Base-by-base conservation (phyloP, 2,329 filamentous ascomycete genomes). In the Corynespora cassiicola region DNA sequence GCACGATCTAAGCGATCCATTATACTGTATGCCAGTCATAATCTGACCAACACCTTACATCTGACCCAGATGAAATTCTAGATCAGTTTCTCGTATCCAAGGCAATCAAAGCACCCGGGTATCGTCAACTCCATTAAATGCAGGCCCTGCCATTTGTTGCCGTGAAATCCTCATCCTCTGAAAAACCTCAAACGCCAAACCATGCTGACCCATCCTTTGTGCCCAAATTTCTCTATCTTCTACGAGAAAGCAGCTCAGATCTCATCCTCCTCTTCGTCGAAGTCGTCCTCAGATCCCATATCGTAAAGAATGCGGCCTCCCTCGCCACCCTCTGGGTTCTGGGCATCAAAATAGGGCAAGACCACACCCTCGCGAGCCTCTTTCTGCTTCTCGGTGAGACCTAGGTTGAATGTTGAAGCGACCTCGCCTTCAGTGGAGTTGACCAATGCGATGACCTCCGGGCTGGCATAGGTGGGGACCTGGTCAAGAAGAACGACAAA, bases 211-310 rank as follows among this genome's bases (percentile, higher is more conserved):
- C n/a, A n/a, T n/a, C n/a, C n/a, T n/a, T n/a, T n/a, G n/a, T n/a
- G n/a, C n/a, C n/a, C n/a, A n/a, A n/a, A n/a, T n/a, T n/a, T 17
- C 9, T 15, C 32, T 14, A 25, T 4, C 6, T 7, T 23, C 32
- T 15, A 16, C 32, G 6, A n/a, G 6, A n/a, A 11, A n/a, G n/a
- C n/a, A n/a, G n/a, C n/a, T 60, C 45, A 91, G 52, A 92, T 90
- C 71, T 96, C 91, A 71, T 96, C 91, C 60, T 96, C 90, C 61
- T 95, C 90, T 42, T 95, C 91, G 55, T 96, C 91, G 71, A 96
- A 97, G 65, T 97, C 90, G 69, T 99, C 94, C 72, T 97, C 94
- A 47, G 84, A 81, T 2, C 91, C 92, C 88, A 97, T 95, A 56
- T 97, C 92, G 66, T 99, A 99, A 59, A 99, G 64, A 51, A 99